Evolutionary conservation across 2,329 filamentous ascomycete species (phyloP).

Genomic region (Rutstroemia sp.): DNA sequence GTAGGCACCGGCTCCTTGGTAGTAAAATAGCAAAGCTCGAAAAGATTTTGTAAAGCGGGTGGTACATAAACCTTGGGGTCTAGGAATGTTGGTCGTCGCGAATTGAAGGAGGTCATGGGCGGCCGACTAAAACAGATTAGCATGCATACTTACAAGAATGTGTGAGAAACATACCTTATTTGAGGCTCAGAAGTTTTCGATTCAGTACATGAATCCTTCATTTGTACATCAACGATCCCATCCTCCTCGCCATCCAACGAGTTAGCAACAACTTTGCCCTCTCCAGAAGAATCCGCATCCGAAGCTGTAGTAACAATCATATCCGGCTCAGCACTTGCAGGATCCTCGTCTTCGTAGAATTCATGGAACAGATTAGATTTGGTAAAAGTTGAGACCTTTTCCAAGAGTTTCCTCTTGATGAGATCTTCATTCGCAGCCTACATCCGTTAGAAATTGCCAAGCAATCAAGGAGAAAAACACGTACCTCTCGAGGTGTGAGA

Average conservation of each 20-base stretch:
- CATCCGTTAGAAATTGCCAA: conserved; percentile 3
- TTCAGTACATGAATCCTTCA: conserved; percentile 52
- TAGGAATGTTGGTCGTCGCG: conserved; percentile 43
- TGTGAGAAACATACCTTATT: not conserved
- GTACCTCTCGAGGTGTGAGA: conserved; percentile 65
- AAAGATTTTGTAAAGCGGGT: conserved; percentile 60
- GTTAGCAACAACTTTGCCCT: conserved; percentile 63
- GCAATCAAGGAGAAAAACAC: conserved; percentile 1
- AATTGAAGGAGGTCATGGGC: conserved; percentile 19
- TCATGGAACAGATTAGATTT: conserved; percentile 55
- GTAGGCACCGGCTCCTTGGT: conserved; percentile 55
- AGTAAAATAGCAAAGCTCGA: conserved; percentile 64
- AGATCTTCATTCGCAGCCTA: conserved; percentile 52
- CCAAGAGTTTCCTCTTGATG: conserved; percentile 74
- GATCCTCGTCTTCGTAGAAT: conserved; percentile 23
- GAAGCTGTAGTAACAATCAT: conserved; percentile 58
- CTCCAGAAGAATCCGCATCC: conserved; percentile 59
- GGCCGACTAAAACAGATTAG: conserved; percentile 6
- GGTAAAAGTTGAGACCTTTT: conserved; percentile 68
- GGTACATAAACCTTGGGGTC: conserved; percentile 51
- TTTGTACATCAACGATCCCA: conserved; percentile 81
- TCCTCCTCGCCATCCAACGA: conserved; percentile 79
- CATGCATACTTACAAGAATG: not conserved
- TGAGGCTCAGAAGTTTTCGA: conserved; percentile 7
- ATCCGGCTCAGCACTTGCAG: conserved; percentile 52